phyloP scores from a whole-genome alignment of 192 early-diverging fungal species.

The Phycomyces nitens region DNA sequence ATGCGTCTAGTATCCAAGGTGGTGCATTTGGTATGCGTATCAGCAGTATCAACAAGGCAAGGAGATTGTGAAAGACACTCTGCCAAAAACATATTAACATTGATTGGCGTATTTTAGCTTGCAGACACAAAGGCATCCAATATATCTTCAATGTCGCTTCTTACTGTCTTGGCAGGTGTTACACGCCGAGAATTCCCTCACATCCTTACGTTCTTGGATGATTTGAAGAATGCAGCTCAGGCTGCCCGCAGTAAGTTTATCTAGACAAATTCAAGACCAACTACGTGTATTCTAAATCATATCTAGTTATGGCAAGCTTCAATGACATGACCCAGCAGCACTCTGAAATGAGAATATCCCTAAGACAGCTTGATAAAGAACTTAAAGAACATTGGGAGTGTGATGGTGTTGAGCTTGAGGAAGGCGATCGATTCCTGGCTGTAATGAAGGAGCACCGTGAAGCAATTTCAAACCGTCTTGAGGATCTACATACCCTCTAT shows the following conservation, averaged over 20 bases:
- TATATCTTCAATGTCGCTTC: constrained; percentile 57
- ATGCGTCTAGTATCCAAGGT: constrained; percentile 68
- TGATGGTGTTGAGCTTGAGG: constrained; percentile 36
- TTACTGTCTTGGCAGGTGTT: constrained; percentile 68
- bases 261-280: too few species aligned
- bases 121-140: constrained; percentile 79
- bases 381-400: constrained; percentile 41
- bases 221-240: constrained; percentile 61
- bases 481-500: constrained; percentile 54
- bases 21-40: constrained; percentile 82
- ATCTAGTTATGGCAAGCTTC: constrained; percentile 23
- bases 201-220: constrained; percentile 56
- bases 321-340: constrained; percentile 37
- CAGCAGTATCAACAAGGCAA: constrained; percentile 70
- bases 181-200: constrained; percentile 61
- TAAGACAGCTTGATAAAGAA: constrained; percentile 46
- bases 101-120: constrained; percentile 35
- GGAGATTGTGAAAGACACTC: background rate
- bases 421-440: constrained; percentile 60
- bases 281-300: background rate
- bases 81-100: background rate
- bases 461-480: constrained; percentile 55
- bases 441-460: constrained; percentile 63
- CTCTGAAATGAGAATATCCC: constrained; percentile 23
- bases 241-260: constrained; percentile 51